Base-by-base conservation (phyloP, 228 moss, liverwort and hornwort species). In the Sphagnum fallax region DNA sequence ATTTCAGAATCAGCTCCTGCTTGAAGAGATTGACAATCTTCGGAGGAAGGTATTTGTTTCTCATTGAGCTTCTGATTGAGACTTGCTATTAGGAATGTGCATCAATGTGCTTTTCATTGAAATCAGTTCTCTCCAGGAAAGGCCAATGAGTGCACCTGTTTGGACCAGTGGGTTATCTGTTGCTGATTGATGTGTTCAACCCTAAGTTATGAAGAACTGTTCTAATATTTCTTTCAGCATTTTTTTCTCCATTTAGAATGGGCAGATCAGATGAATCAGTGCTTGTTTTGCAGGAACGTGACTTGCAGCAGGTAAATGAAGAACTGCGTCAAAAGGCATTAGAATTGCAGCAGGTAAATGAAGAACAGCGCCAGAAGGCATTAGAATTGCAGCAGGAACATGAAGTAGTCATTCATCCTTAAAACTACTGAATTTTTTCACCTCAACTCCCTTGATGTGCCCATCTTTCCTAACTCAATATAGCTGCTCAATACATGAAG, bases 11-110 rank as follows among this genome's bases (percentile, higher is more conserved):
- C 87, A 94, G 76, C 86, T 94, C 70, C 67, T 94, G 58, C 70
- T 94, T 69, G 94, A 94, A 69, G 94, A 94, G 70, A 78, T 94
- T 73, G 91, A 91, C 63, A 87, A 91, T 51, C 78, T 94, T 49
- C 89, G 88, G 69, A 87, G 84, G 68, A 95, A 92, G 92, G 93
- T 93, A 74, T 32, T 32, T 32, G 6, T 62, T 1, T 15, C 18
- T 62, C 16, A 7, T 11, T 6, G 14, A 62, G 16, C 12, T 32
- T 32, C 32, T 32, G 32, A 32, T 32, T 32, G 32, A 32, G 32
- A 32, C 32, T 32, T 2, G 2, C 32, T 32, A 32, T 32, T 32
- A 32, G 32, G 32, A 32, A 32, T 32, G 32, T 32, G 32, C 15
- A n/a, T 16, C 16, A 32, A 6, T 6, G 62, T 10, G 6, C 6